These are phyloP conservation scores for Rhizophagus sp. DNA, from an alignment of 192 early-diverging fungal species.

Conservation along the genomic window DNA sequence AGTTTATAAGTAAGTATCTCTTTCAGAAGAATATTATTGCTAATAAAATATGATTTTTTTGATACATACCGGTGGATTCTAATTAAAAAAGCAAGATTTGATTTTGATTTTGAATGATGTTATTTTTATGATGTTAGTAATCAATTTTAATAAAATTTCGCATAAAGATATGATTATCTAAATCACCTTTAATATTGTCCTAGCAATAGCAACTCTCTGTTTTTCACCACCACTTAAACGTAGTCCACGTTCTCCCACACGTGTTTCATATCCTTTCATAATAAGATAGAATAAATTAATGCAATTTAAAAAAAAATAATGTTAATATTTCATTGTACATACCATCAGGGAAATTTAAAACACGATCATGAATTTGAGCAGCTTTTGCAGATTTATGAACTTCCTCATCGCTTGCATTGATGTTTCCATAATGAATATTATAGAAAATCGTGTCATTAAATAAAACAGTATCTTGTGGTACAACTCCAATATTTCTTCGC, in stretches of 20 bases:
- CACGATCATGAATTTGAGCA: slow-evolving; percentile 83
- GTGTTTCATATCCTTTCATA: slow-evolving; percentile 51
- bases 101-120: background rate
- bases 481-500: slow-evolving; percentile 84
- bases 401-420: slow-evolving; percentile 65
- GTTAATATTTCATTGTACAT: slow-evolving; percentile 31
- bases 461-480: slow-evolving; percentile 93
- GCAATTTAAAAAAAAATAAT: slow-evolving; percentile 9
- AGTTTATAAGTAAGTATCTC: background rate
- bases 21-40: too few species aligned
- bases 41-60: background rate
- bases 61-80: slow-evolving; percentile 1
- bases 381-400: slow-evolving; percentile 69
- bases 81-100: background rate
- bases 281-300: slow-evolving; percentile 10
- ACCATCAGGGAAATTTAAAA: slow-evolving; percentile 73
- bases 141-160: background rate
- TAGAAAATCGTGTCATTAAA: slow-evolving; percentile 95
- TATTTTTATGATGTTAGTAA: background rate
- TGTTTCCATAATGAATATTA: slow-evolving; percentile 90
- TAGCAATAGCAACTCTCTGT: slow-evolving; percentile 84
- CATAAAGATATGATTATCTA: background rate
- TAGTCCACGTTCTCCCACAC: slow-evolving; percentile 70
- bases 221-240: slow-evolving; percentile 92
- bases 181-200: slow-evolving; percentile 73